phyloP scores from a whole-genome alignment of 257 asterid species.

The Paraleonurus japonicus region DNA sequence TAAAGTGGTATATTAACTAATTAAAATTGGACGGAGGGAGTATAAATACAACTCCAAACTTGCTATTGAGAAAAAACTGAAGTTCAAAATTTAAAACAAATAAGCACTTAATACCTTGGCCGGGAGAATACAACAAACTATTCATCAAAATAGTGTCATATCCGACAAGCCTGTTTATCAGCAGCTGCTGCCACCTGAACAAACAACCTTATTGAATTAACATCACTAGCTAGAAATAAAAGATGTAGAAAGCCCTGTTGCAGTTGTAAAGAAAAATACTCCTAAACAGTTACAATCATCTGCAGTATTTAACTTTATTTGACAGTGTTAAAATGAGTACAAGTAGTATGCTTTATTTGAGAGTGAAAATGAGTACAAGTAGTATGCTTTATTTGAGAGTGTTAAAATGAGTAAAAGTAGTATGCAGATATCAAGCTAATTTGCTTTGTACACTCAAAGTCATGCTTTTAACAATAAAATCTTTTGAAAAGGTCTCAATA shows the following conservation, averaged over 20 bases:
- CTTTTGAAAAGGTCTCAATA: too few species aligned
- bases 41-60: slow-evolving; percentile 13
- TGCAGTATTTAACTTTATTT: neutral
- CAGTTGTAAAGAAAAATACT: too few species aligned
- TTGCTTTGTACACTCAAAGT: too few species aligned
- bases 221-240: slow-evolving; percentile 17
- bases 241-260: slow-evolving; percentile 5
- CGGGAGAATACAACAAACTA: slow-evolving; percentile 88
- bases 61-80: neutral
- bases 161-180: slow-evolving; percentile 95
- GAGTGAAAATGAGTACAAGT: too few species aligned
- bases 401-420: too few species aligned
- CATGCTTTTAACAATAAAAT: too few species aligned
- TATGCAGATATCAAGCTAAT: too few species aligned
- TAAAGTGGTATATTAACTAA: too few species aligned
- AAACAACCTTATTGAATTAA: slow-evolving; percentile 15
- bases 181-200: slow-evolving; percentile 97
- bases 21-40: too few species aligned
- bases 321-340: neutral
- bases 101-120: slow-evolving; percentile 64
- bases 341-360: neutral
- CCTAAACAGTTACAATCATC: neutral
- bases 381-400: too few species aligned
- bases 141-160: slow-evolving; percentile 97
- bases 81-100: slow-evolving; percentile 13